Evolutionary conservation across 2,329 filamentous ascomycete species (phyloP).

Genomic region (Penicillium sp.): DNA sequence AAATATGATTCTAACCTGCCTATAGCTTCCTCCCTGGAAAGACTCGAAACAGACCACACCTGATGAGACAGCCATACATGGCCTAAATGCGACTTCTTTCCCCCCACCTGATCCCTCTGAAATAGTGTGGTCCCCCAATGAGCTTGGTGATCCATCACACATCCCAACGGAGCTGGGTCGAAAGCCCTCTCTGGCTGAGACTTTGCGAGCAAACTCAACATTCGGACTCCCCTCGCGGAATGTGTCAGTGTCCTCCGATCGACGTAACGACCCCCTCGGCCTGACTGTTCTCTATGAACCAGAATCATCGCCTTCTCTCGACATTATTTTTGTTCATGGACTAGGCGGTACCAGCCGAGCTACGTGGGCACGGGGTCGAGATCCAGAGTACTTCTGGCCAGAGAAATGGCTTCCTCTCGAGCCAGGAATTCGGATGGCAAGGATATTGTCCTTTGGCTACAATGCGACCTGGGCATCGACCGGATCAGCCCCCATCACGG

Average conservation of each 20-base stretch:
- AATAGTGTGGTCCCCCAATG: neutral
- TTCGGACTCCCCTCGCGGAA: neutral
- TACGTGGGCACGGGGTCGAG: conserved; percentile 41
- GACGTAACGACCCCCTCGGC: neutral
- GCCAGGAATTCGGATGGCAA: conserved; percentile 1
- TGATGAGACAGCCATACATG: neutral
- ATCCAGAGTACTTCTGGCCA: conserved; percentile 42
- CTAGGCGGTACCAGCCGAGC: conserved; percentile 22
- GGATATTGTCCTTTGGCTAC: neutral
- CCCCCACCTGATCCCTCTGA: neutral
- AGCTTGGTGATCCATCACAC: neutral
- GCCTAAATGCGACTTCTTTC: neutral
- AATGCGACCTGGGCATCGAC: neutral
- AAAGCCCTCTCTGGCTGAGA: neutral
- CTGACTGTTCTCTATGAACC: conserved; percentile 9
- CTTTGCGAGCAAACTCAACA: neutral
- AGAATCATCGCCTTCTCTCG: conserved; percentile 14
- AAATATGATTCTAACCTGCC: neutral
- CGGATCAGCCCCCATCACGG: neutral
- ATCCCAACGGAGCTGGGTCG: neutral
- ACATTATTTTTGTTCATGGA: conserved; percentile 30
- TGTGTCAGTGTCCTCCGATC: neutral
- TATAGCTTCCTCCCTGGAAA: neutral
- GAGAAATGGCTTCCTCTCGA: conserved; percentile 39
- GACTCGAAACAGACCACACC: neutral